A percentile compares a stretch with the other conserved stretches of the same genome.
phyloP scores from a whole-genome alignment of 2,329 filamentous ascomycete species.

The Teratosphaeria viscida region DNA sequence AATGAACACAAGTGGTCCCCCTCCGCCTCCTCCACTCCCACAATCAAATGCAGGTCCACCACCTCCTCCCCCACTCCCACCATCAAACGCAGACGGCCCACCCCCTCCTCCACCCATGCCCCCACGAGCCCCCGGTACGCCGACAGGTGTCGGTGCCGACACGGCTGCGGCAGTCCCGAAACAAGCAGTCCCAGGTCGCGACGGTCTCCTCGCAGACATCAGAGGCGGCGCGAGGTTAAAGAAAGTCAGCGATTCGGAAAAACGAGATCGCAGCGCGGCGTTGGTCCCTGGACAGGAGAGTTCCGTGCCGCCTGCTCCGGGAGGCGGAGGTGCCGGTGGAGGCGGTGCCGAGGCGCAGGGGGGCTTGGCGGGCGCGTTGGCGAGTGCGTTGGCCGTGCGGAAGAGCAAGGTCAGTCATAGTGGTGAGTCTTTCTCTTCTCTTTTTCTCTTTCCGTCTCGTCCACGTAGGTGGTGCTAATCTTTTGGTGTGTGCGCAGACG shows the following conservation, averaged over 20 bases:
- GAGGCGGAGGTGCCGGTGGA: conserved; percentile 27
- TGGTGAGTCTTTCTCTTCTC: conserved; percentile 53
- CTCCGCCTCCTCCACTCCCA: conserved; percentile 17
- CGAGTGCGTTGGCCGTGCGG: conserved; percentile 71
- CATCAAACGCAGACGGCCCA: conserved; percentile 12
- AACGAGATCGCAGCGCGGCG: conserved; percentile 60
- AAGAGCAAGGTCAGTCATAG: conserved; percentile 92
- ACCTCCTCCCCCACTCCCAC: conserved; percentile 33
- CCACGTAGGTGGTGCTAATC: too few relatives aligned
- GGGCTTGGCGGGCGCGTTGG: conserved; percentile 47
- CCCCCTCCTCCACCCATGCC: conserved; percentile 31
- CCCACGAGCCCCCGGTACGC: conserved; percentile 32
- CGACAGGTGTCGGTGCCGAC: conserved; percentile 21
- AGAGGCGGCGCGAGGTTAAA: conserved; percentile 55
- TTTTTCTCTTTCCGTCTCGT: neutral
- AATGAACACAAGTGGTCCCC: conserved; percentile 25
- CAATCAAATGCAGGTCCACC: conserved; percentile 17
- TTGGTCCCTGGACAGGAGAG: conserved; percentile 43
- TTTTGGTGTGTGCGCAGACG: conserved; percentile 43
- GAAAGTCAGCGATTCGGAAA: conserved; percentile 62
- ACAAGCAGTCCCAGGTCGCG: conserved; percentile 38
- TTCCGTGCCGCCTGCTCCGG: conserved; percentile 44
- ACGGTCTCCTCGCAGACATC: conserved; percentile 60
- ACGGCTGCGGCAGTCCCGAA: conserved; percentile 41
- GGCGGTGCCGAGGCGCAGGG: conserved; percentile 38